Conservation (phyloP, 306 rosid genomes). For the Castanea sativa region DNA sequence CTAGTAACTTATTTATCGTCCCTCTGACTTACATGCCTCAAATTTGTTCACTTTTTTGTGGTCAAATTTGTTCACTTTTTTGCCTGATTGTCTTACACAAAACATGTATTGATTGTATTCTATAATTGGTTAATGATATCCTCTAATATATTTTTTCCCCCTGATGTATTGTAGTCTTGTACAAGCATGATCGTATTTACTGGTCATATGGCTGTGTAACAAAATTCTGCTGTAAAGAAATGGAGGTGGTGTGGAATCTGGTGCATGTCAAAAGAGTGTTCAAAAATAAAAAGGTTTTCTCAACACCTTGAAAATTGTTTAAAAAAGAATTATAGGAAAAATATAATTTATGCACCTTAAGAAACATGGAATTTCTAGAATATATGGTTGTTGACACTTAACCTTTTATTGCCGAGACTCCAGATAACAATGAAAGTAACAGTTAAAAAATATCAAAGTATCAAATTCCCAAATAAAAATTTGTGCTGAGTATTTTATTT, state of each 20-base stretch:
- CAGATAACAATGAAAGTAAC: too few species aligned
- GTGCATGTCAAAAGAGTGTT: neutral
- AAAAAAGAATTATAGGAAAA: neutral
- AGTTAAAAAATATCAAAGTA: too few species aligned
- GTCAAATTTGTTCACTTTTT: neutral
- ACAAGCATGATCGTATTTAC: neutral
- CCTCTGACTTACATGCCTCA: too few species aligned
- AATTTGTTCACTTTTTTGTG: too few species aligned
- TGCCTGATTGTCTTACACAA: slow-evolving; percentile 17
- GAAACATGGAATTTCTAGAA: too few species aligned
- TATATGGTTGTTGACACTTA: too few species aligned
- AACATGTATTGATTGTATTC: slow-evolving; percentile 3
- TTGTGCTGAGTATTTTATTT: too few species aligned
- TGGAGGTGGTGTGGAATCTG: neutral
- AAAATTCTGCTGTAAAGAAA: neutral
- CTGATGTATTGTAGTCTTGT: neutral
- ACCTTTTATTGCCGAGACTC: too few species aligned
- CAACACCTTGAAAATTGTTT: too few species aligned
- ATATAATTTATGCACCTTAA: neutral
- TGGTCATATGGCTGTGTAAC: neutral
- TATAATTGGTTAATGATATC: neutral
- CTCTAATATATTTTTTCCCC: neutral
- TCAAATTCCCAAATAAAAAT: too few species aligned
- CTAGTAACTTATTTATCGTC: too few species aligned
- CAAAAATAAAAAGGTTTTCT: neutral